Conservation (phyloP, 495 filamentous ascomycete species). For the Penicillium robsamsonii region DNA sequence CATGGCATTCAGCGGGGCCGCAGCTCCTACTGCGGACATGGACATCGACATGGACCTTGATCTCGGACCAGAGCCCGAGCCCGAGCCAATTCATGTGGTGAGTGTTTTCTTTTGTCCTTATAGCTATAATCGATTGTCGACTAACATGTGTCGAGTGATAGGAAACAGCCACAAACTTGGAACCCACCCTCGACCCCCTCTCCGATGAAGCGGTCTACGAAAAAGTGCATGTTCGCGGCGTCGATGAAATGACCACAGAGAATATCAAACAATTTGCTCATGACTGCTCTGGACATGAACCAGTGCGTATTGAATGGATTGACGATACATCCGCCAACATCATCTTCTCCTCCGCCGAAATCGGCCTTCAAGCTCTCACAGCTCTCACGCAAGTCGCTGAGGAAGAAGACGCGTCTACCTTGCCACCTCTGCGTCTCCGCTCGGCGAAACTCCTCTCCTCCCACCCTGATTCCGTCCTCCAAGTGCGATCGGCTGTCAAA, state of each 20-base stretch:
- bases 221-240: constrained; percentile 79
- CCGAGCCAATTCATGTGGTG: constrained; percentile 41
- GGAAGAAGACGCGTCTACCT: constrained; percentile 37
- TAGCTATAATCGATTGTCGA: background rate
- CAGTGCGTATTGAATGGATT: constrained; percentile 82
- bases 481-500: constrained; percentile 69
- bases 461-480: constrained; percentile 67
- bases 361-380: constrained; percentile 69
- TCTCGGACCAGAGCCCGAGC: constrained; percentile 49
- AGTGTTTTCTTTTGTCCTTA: constrained; percentile 11
- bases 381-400: constrained; percentile 52
- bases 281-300: constrained; percentile 58
- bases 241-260: constrained; percentile 75
- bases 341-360: constrained; percentile 65
- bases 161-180: constrained; percentile 24
- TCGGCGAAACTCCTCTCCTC: constrained; percentile 61
- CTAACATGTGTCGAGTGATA: constrained; percentile 10
- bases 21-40: constrained; percentile 47
- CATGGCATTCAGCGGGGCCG: constrained; percentile 11
- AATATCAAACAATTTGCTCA: constrained; percentile 69
- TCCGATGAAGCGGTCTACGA: constrained; percentile 39
- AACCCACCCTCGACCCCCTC: constrained; percentile 27
- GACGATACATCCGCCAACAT: constrained; percentile 90
- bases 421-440: constrained; percentile 50
- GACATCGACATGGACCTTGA: constrained; percentile 80